Conservation (phyloP, 768 basidiomycete genomes). For the Hysterangium stoloniferum region DNA sequence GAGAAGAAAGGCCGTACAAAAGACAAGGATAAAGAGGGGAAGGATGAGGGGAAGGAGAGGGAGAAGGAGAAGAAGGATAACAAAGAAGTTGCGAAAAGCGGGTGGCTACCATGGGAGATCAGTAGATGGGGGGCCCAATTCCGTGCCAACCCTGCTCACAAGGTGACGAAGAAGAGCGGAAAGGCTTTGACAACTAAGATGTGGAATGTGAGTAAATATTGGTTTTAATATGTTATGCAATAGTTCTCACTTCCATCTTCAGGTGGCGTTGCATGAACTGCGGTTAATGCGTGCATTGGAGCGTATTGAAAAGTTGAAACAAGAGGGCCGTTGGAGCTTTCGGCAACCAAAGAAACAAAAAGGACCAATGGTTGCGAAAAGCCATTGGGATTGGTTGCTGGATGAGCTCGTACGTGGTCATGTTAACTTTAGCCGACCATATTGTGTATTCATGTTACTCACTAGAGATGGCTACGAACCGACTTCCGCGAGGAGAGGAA, state of each 20-base stretch:
- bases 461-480: constrained; percentile 90
- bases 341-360: constrained; percentile 93
- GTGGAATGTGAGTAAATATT: constrained; percentile 60
- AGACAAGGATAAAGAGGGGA: constrained; percentile 33
- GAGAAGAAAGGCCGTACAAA: constrained; percentile 16
- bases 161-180: constrained; percentile 55
- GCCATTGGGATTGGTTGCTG: constrained; percentile 92
- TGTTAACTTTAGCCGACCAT: not conserved
- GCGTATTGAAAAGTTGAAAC: constrained; percentile 76
- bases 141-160: constrained; percentile 69
- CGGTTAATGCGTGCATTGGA: constrained; percentile 74
- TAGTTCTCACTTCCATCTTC: constrained; percentile 8
- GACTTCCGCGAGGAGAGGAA: constrained; percentile 92
- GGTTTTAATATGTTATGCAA: not conserved
- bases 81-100: not conserved
- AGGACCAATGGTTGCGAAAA: constrained; percentile 64
- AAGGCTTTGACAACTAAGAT: constrained; percentile 77
- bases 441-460: not conserved
- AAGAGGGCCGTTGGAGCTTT: constrained; percentile 79
- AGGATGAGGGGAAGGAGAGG: constrained; percentile 47
- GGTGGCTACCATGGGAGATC: constrained; percentile 35
- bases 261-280: constrained; percentile 78
- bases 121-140: constrained; percentile 54
- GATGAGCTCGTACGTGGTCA: constrained; percentile 80
- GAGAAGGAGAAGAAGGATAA: constrained; percentile 21